Base-by-base conservation (phyloP, 2,329 filamentous ascomycete genomes). In the Cladophialophora bantiana region DNA sequence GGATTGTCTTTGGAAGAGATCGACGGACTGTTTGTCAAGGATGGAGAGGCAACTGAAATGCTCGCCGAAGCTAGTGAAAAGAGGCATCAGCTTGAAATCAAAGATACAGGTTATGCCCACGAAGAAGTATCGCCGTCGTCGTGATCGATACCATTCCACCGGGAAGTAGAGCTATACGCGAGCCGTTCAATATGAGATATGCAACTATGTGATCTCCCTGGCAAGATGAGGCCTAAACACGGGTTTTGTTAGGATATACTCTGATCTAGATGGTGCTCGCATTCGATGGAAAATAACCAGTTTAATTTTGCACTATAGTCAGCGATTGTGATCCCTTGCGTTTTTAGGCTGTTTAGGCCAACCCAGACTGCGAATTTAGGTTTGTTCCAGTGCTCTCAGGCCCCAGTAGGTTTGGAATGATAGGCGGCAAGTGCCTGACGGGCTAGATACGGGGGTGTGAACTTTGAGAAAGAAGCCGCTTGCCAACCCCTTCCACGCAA, bases 1-100 rank as follows among this genome's bases (percentile, higher is more conserved):
- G 35, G 35, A 7, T 1, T 36, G 7, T 7, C 35, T 12, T 36
- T 36, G 35, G 35, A 36, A 36, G 35, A 36, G 35, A 36, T 36
- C 35, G 35, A 36, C 10, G 7, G 10, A 7, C 7, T 36, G 7
- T 36, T 36, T 36, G 26, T 26, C 26, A 26, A 26, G 26, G 3
- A 26, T 26, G 26, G 26, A 2, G 50, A 54, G 26, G 50, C 26
- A 12, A 34, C 50, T 54, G 50, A 54, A 26, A 31, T 34, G 26
- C 50, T 54, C 34, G 26, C 50, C 18, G 50, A 54, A 12, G 50
- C 50, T 20, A 54, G 50, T 31, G 50, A 54, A 31, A 54, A 54
- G 50, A 20, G 50, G 15, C 50, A 54, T 31, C 50, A 54, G 26
- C 50, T 54, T 7, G 50, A 54, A 54, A 31, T 13, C 20, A 54